These are phyloP conservation scores for Salix purpurea DNA, from an alignment of 345 rosid genomes.

Conservation along the genomic window DNA sequence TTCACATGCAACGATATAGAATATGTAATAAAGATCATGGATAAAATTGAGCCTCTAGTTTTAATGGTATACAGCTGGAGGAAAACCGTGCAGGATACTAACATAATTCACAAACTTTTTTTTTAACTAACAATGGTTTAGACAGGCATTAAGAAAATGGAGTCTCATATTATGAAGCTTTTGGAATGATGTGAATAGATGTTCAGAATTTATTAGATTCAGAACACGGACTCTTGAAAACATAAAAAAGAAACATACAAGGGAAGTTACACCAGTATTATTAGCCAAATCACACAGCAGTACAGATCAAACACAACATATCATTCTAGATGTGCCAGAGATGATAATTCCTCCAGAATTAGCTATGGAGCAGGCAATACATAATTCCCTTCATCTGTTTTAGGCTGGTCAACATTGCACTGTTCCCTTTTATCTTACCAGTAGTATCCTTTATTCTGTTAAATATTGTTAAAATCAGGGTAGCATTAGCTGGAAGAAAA, in stretches of 20 bases:
- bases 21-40: neutral
- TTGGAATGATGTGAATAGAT: neutral
- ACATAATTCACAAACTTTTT: neutral
- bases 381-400: neutral
- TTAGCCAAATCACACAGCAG: neutral
- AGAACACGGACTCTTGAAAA: neutral
- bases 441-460: neutral
- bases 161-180: neutral
- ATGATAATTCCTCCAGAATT: neutral
- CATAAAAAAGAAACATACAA: neutral
- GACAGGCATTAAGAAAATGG: no score
- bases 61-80: neutral
- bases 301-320: neutral
- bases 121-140: neutral
- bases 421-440: constrained; percentile 2
- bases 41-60: neutral
- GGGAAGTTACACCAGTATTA: neutral
- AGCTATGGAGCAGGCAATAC: neutral
- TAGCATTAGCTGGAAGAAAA: neutral
- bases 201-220: neutral
- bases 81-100: neutral
- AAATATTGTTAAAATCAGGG: neutral
- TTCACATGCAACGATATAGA: neutral
- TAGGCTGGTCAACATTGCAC: neutral
- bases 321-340: no score